Conservation (phyloP, 257 asterid genomes). For the Solanum tarapatanum region DNA sequence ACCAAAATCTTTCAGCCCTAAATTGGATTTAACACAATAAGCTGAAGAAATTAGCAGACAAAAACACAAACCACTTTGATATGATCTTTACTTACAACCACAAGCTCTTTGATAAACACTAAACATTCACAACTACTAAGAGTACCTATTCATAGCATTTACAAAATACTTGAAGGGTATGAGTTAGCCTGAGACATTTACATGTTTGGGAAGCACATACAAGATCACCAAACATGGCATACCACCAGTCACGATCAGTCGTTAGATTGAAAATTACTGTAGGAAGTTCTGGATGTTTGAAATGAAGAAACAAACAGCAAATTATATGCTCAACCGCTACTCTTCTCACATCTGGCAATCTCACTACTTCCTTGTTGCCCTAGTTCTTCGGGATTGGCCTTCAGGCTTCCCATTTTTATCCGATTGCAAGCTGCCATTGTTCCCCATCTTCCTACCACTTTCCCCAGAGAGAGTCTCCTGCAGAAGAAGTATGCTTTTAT, state of each 20-base stretch:
- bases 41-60: neutral
- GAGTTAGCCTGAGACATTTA: conserved; percentile 5
- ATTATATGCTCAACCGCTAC: neutral
- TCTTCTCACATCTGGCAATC: neutral
- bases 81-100: neutral
- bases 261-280: neutral
- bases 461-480: conserved; percentile 25
- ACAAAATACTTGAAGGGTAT: conserved; percentile 4
- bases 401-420: conserved; percentile 13
- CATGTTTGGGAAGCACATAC: conserved; percentile 5
- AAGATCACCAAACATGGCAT: conserved; percentile 7
- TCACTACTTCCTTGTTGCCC: neutral
- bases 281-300: neutral
- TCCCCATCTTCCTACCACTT: conserved; percentile 11
- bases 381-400: neutral
- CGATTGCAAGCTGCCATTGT: conserved; percentile 11
- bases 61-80: neutral
- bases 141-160: neutral
- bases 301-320: neutral
- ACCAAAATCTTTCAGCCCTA: neutral
- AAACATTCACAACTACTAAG: neutral
- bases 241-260: neutral
- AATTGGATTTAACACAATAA: neutral
- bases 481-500: conserved; percentile 3
- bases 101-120: neutral